These are phyloP conservation scores for Aspergillus flavus DNA, from an alignment of 2,329 filamentous ascomycete genomes.

Conservation along the genomic window DNA sequence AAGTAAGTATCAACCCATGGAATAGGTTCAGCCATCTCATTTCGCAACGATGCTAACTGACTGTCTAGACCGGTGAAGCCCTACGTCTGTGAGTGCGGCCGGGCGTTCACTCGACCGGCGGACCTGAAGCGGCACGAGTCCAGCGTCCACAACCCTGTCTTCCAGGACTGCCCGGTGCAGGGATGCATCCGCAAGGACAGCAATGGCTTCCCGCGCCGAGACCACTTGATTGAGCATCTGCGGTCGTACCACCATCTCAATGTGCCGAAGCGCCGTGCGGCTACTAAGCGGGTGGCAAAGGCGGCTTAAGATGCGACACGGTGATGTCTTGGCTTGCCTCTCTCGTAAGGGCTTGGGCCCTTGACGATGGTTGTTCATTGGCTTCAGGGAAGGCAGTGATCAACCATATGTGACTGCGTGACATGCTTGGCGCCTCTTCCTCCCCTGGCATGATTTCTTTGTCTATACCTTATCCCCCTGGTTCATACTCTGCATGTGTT, in stretches of 20 bases:
- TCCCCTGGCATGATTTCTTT: not conserved
- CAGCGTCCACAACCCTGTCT: constrained; percentile 49
- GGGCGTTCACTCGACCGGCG: constrained; percentile 50
- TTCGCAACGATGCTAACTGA: not conserved
- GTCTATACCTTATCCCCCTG: not conserved
- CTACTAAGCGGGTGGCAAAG: constrained; percentile 30
- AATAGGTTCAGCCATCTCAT: not conserved
- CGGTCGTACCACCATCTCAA: constrained; percentile 58
- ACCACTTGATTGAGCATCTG: constrained; percentile 61
- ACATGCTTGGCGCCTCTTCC: not conserved
- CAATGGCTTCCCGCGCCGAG: constrained; percentile 58
- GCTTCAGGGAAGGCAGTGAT: not conserved
- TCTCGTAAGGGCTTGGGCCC: not conserved
- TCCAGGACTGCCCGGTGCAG: constrained; percentile 47
- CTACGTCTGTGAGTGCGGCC: constrained; percentile 37
- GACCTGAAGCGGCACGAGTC: constrained; percentile 54
- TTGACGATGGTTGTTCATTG: not conserved
- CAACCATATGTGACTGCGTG: not conserved
- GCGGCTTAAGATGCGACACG: constrained; percentile 17
- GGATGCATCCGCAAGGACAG: constrained; percentile 50
- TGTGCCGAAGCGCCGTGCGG: constrained; percentile 41
- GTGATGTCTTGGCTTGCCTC: constrained; percentile 9
- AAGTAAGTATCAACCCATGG: constrained; percentile 27
- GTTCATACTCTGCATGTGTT: not conserved
- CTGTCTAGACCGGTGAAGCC: constrained; percentile 31